Base-by-base conservation (phyloP, 768 basidiomycete genomes). In the Asterophora lycoperdoides region DNA sequence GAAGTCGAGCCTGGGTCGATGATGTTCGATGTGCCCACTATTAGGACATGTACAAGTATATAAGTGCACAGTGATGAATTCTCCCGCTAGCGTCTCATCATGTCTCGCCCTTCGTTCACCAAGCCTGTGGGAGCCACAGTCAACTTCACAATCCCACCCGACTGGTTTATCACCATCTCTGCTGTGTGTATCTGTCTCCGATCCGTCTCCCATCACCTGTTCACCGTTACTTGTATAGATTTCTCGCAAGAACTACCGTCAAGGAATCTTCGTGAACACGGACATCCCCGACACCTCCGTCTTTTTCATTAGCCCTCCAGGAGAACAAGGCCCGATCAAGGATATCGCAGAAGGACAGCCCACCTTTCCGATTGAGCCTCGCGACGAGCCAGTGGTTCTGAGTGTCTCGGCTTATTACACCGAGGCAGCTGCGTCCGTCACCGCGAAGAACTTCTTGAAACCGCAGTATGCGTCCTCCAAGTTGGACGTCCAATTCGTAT, bases 141-240 rank as follows among this genome's bases (percentile, higher is more conserved):
- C 15, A 20, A 17, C 9, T 36, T 49, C 23, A 43, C 32, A 1
- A 36, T 49, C 15, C 48, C 48, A 7, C 48, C 48, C 18, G 48
- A 49, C 8, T 49, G 48, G 48, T 49, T 49, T 26, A 44, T 49
- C 17, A 49, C 10, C 23, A 18, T 49, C 13, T 49, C 48, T 10
- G 48, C 48, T 28, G 48, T 49, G 40, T 4, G 48, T 43, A 18
- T 17, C 42, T 18, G 11, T 19, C 23, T 23, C 3, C 17, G 1
- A 4, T 3, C 20, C 11, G 20, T 29, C 39, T 15, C 14, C 8
- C 26, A 14, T 5, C 26, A 23, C 23, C 23, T 23, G 6, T 23
- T 5, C 8, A 8, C 14, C 8, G 13, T 41, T 7, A 41, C 5
- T 43, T 15, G 29, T 33, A 29, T n/a, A 49, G 48, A 37, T 49